These are phyloP conservation scores for Elongisporangium prolatum DNA, from an alignment of 352 stramenopile species.

Conservation along the genomic window DNA sequence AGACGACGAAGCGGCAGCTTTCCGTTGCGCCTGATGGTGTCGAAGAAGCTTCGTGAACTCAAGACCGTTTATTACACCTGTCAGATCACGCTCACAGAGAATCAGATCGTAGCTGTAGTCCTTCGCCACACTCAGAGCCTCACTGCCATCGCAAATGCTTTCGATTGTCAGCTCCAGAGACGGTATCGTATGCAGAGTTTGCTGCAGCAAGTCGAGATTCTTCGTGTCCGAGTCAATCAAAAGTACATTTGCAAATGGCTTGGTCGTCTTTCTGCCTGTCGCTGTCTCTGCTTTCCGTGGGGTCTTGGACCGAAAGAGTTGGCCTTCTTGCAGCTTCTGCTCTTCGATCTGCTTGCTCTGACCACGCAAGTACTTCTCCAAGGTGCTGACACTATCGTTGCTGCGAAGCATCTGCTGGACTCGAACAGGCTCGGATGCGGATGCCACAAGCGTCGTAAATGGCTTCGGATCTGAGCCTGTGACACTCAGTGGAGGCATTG, in stretches of 20 bases:
- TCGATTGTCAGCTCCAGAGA: slow-evolving; percentile 37
- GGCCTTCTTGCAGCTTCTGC: slow-evolving; percentile 20
- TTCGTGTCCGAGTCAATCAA: slow-evolving; percentile 32
- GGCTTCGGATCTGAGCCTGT: not conserved
- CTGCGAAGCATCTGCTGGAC: slow-evolving; percentile 17
- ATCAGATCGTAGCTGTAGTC: slow-evolving; percentile 76
- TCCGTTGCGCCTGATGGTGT: slow-evolving; percentile 58
- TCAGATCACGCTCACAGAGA: slow-evolving; percentile 74
- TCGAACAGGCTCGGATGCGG: not conserved
- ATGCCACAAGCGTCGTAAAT: not conserved
- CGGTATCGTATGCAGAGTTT: slow-evolving; percentile 16
- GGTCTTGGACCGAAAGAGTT: slow-evolving; percentile 30
- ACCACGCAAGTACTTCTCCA: slow-evolving; percentile 65
- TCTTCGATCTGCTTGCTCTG: slow-evolving; percentile 46
- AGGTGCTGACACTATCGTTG: slow-evolving; percentile 23
- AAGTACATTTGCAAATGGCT: slow-evolving; percentile 10
- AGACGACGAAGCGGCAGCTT: not conserved
- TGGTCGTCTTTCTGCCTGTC: not conserved
- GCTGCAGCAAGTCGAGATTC: slow-evolving; percentile 32
- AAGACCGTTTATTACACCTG: slow-evolving; percentile 44
- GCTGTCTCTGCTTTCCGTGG: not conserved
- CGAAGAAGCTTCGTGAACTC: slow-evolving; percentile 78
- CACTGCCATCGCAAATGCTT: slow-evolving; percentile 43
- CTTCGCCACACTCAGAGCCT: slow-evolving; percentile 48
- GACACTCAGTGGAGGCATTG: not conserved